These are phyloP conservation scores for Magnusiomyces ingens DNA, from an alignment of 1,139 yeast species.

Conservation along the genomic window DNA sequence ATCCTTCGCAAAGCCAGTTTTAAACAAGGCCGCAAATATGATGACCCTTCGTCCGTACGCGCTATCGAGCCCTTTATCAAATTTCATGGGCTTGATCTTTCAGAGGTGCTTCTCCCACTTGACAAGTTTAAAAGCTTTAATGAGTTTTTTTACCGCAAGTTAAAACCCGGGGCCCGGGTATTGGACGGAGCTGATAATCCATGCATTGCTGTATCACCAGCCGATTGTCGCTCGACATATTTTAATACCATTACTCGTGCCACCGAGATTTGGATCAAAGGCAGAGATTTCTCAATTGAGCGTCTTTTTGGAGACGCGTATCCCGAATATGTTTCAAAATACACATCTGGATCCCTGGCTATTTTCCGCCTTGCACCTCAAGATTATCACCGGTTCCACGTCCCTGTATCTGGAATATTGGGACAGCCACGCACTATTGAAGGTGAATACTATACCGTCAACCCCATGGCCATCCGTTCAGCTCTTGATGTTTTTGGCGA, in stretches of 20 bases:
- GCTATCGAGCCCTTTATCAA: constrained; percentile 73
- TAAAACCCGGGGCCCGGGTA: constrained; percentile 65
- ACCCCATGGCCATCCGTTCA: constrained; percentile 93
- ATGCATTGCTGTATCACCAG: constrained; percentile 64
- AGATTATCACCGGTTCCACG: constrained; percentile 91
- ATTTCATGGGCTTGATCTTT: constrained; percentile 69
- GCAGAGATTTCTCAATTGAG: constrained; percentile 62
- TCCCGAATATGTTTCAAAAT: constrained; percentile 42
- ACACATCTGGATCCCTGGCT: constrained; percentile 56
- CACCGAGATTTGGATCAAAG: constrained; percentile 83
- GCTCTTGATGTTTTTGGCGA: constrained; percentile 89
- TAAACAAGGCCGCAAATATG: constrained; percentile 82
- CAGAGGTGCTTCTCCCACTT: constrained; percentile 54
- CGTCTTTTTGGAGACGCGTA: constrained; percentile 58
- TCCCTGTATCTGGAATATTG: constrained; percentile 71
- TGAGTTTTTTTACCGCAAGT: constrained; percentile 77
- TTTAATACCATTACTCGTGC: constrained; percentile 60
- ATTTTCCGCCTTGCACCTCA: constrained; percentile 92
- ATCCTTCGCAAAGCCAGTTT: constrained; percentile 59
- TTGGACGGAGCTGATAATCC: constrained; percentile 51
- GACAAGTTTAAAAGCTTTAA: constrained; percentile 63
- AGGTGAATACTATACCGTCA: constrained; percentile 93
- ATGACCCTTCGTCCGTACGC: constrained; percentile 53
- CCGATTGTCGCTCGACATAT: constrained; percentile 80
- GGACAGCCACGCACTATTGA: constrained; percentile 61